phyloP scores from a whole-genome alignment of 306 rosid species.

The Cicer arietinum region DNA sequence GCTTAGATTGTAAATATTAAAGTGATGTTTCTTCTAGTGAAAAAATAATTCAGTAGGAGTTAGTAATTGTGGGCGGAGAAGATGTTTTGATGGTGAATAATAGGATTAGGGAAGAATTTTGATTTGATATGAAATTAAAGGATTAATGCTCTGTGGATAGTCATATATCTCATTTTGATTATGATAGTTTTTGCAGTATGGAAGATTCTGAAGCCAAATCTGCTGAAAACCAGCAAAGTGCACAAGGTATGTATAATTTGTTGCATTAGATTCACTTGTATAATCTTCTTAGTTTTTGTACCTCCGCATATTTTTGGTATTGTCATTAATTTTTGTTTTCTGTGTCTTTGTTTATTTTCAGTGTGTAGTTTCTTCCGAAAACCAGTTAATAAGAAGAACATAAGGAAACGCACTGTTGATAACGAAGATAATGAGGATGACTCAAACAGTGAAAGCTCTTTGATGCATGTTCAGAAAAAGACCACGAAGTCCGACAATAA shows the following conservation, averaged over 20 bases:
- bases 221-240: constrained; percentile 9
- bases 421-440: constrained; percentile 10
- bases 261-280: background rate
- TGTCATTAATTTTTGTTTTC: background rate
- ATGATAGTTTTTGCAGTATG: background rate
- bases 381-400: constrained; percentile 10
- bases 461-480: constrained; percentile 29
- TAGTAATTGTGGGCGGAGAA: too few species aligned
- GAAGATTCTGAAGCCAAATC: constrained; percentile 13
- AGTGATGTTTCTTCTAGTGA: too few species aligned
- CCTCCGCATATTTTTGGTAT: background rate
- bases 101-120: too few species aligned
- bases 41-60: too few species aligned
- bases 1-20: too few species aligned
- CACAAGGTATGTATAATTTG: background rate
- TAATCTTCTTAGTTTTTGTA: background rate
- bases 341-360: background rate
- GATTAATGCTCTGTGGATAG: too few species aligned
- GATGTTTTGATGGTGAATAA: too few species aligned
- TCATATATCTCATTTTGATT: background rate
- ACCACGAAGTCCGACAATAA: background rate
- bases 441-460: background rate
- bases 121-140: too few species aligned
- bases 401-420: background rate
- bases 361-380: constrained; percentile 17